phyloP scores from a whole-genome alignment of 164 flowering plant species.

The Kingdonia uniflora region DNA sequence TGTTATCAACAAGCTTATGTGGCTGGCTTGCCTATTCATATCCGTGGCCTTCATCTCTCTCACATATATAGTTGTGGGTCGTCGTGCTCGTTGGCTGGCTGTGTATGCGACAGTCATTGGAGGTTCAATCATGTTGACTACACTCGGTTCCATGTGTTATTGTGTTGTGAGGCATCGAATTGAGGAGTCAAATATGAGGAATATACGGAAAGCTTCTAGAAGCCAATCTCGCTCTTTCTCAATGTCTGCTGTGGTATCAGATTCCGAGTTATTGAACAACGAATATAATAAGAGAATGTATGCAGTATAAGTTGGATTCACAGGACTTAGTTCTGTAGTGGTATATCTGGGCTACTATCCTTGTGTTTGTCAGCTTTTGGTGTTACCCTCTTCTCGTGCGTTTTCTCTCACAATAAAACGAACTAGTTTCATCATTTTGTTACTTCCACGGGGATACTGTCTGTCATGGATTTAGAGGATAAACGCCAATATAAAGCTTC shows the following conservation, averaged over 20 bases:
- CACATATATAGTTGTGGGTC: slow-evolving; percentile 76
- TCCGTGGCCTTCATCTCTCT: slow-evolving; percentile 83
- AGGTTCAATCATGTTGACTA: slow-evolving; percentile 62
- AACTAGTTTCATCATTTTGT: too few relatives aligned
- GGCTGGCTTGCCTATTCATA: slow-evolving; percentile 89
- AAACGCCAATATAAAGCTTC: background rate
- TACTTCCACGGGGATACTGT: background rate
- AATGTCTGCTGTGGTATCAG: slow-evolving; percentile 50
- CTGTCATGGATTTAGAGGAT: background rate
- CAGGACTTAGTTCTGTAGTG: too few relatives aligned
- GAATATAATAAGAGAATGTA: slow-evolving; percentile 80
- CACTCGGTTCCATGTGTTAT: slow-evolving; percentile 85
- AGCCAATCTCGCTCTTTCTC: slow-evolving; percentile 60
- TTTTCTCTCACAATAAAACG: too few relatives aligned
- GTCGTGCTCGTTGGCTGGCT: slow-evolving; percentile 59
- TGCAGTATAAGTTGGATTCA: slow-evolving; percentile 41
- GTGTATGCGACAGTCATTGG: slow-evolving; percentile 61
- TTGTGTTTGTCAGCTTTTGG: too few relatives aligned
- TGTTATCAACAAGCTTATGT: slow-evolving; percentile 96
- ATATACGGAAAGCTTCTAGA: slow-evolving; percentile 37
- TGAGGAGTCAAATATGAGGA: slow-evolving; percentile 61
- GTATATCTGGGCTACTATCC: too few relatives aligned
- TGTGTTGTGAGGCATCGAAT: slow-evolving; percentile 59
- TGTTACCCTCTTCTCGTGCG: too few relatives aligned
- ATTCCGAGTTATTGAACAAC: slow-evolving; percentile 50